These are phyloP conservation scores for Sambucus nigra DNA, from an alignment of 129 eudicot genomes.

Conservation along the genomic window DNA sequence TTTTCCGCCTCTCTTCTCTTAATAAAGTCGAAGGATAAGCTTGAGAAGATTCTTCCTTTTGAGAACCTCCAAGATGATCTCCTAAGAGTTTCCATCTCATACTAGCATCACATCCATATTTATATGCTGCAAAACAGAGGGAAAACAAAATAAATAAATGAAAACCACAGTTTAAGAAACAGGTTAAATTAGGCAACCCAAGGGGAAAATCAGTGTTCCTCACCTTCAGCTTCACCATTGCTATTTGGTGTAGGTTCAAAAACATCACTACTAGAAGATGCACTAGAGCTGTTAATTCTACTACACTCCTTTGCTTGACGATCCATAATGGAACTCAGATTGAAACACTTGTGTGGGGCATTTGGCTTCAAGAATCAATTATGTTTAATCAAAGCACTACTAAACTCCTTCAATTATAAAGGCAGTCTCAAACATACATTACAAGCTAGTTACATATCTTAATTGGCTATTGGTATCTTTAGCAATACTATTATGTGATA, in stretches of 20 bases:
- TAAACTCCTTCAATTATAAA: no score
- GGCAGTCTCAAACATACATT: no score
- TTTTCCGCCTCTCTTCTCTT: slow-evolving; percentile 20
- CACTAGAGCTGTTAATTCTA: slow-evolving; percentile 22
- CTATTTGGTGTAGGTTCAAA: slow-evolving; percentile 49
- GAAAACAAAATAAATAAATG: slow-evolving; percentile 1
- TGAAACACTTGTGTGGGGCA: slow-evolving; percentile 16
- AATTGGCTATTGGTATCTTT: not conserved
- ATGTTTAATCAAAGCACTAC: no score
- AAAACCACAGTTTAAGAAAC: not conserved
- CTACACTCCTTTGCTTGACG: slow-evolving; percentile 23
- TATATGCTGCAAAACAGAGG: slow-evolving; percentile 12
- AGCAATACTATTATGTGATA: not conserved
- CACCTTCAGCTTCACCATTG: slow-evolving; percentile 32
- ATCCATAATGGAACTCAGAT: slow-evolving; percentile 32
- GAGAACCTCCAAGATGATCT: slow-evolving; percentile 22
- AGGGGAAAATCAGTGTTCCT: not conserved
- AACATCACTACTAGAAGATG: slow-evolving; percentile 35
- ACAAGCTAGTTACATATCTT: no score
- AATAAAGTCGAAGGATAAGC: slow-evolving; percentile 13
- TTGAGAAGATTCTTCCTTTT: slow-evolving; percentile 27
- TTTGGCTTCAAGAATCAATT: slow-evolving; percentile 14
- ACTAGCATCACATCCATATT: slow-evolving; percentile 26
- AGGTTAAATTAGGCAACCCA: not conserved
- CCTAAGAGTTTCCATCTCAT: slow-evolving; percentile 28